A percentile compares a stretch with the other conserved stretches of the same genome.
phyloP scores from a whole-genome alignment of 176 grass and related monocot genomes.

The Olyra latifolia region DNA sequence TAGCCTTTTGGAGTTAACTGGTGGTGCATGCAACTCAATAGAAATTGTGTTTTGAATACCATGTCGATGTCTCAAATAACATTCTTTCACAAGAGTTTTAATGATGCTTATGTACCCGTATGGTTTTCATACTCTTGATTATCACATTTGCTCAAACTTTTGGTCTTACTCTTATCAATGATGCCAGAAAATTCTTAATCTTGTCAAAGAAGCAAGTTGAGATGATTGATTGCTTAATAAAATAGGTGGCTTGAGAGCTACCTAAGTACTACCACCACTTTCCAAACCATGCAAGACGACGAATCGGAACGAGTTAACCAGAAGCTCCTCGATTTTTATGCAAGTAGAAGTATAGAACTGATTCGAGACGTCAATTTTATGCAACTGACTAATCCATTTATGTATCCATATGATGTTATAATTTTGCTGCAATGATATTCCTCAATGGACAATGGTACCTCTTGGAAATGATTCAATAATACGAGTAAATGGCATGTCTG shows the following conservation, averaged over 20 bases:
- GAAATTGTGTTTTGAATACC: no score
- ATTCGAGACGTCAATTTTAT: no score
- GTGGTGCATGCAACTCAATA: no score
- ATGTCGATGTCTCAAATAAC: no score
- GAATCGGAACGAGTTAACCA: not conserved
- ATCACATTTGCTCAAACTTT: not conserved
- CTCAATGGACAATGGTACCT: no score
- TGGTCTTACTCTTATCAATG: not conserved
- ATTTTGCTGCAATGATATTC: no score
- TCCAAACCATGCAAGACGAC: not conserved
- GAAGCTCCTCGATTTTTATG: not conserved
- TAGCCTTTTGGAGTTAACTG: no score
- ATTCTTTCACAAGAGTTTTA: not conserved
- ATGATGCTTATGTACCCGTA: not conserved
- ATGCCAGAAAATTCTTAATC: not conserved
- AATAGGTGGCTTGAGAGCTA: slow-evolving; percentile 4
- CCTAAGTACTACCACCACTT: not conserved
- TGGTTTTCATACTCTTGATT: not conserved
- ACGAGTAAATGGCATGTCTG: no score
- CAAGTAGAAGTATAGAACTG: not conserved
- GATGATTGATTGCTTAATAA: not conserved
- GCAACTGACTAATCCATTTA: no score
- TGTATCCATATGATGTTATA: no score
- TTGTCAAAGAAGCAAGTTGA: slow-evolving; percentile 6
- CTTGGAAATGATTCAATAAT: no score